Base-by-base conservation (phyloP, 805 yeast genomes). In the Candida silvatica region DNA sequence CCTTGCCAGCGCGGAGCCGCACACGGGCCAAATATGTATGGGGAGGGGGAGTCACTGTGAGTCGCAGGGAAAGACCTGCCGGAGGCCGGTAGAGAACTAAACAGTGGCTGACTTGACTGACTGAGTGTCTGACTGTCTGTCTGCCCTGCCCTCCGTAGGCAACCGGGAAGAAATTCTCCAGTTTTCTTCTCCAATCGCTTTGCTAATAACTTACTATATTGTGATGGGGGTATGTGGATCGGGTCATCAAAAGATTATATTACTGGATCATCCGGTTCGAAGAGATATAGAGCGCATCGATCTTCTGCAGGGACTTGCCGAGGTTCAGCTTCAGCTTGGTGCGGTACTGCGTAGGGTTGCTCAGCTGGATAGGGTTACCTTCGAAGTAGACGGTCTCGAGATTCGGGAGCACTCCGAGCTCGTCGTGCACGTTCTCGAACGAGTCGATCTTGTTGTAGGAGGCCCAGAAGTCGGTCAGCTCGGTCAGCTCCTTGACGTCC, bases 381-480 rank as follows among this genome's bases (percentile, higher is more conserved):
- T 92, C 98, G 43, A 92, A 76, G 53, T 92, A 92, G 4, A 92
- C 95, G 0, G 95, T 86, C 34, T 86, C 94, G 35, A 92, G 63
- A 5, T 70, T 63, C 2, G 74, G 71, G 34, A 85, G 61, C 27
- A 62, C 61, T 11, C 77, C 74, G 40, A 92, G 66, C 51, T 85
- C 78, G 16, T 68, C 55, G 34, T 74, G 77, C 31, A 92, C 61
- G 34, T 85, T 79, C 23, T 77, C 75, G 56, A 83, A 88, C 27
- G 74, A 64, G 23, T 73, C 69, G 17, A 92, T 56, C 47, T 71
- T 57, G 56, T 90, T 92, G 49, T 74, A 73, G 0, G 95, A 82
- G 18, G 94, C 86, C 98, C 99, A 92, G 36, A 92, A 64, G 57
- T 92, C 99, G 6, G 95, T 87, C 38, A 92, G 65, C n/a, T 78